Percentiles rank a stretch among this genome's conserved stretches.
Conservation (phyloP, 2,329 filamentous ascomycete genomes). For the Ophiocordyceps sinensis region DNA sequence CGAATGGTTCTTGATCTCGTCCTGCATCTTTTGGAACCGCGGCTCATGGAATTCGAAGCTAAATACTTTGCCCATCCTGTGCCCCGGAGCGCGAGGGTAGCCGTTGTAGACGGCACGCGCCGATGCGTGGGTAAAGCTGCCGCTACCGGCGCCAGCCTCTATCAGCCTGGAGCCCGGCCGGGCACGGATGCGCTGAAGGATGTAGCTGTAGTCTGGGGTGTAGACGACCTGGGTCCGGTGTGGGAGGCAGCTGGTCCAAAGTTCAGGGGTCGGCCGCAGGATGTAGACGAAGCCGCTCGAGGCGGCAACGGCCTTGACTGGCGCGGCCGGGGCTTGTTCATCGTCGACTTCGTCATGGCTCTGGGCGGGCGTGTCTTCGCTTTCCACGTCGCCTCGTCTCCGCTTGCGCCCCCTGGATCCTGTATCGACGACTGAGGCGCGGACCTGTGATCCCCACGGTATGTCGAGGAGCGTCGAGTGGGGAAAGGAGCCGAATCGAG, state of each 20-base stretch:
- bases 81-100: constrained; percentile 31
- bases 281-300: constrained; percentile 64
- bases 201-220: constrained; percentile 75
- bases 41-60: constrained; percentile 73
- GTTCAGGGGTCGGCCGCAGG: constrained; percentile 64
- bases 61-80: constrained; percentile 54
- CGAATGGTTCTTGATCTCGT: constrained; percentile 55
- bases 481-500: constrained; percentile 82
- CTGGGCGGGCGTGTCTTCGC: constrained; percentile 26
- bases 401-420: constrained; percentile 69
- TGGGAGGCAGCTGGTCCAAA: constrained; percentile 68
- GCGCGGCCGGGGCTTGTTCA: constrained; percentile 14
- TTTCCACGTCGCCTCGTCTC: constrained; percentile 29
- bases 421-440: constrained; percentile 81
- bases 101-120: constrained; percentile 64
- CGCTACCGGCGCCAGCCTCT: constrained; percentile 69
- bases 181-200: constrained; percentile 61
- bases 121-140: constrained; percentile 71
- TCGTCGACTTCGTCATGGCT: constrained; percentile 19
- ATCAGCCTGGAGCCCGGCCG: constrained; percentile 60
- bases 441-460: constrained; percentile 84
- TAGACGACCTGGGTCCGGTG: constrained; percentile 80
- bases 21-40: constrained; percentile 51
- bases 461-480: constrained; percentile 63
- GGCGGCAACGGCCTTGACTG: constrained; percentile 37